Percentiles rank a stretch among this genome's conserved stretches.
Conservation (phyloP, 495 filamentous ascomycete species). For the Penicillium psychrofluorescens region DNA sequence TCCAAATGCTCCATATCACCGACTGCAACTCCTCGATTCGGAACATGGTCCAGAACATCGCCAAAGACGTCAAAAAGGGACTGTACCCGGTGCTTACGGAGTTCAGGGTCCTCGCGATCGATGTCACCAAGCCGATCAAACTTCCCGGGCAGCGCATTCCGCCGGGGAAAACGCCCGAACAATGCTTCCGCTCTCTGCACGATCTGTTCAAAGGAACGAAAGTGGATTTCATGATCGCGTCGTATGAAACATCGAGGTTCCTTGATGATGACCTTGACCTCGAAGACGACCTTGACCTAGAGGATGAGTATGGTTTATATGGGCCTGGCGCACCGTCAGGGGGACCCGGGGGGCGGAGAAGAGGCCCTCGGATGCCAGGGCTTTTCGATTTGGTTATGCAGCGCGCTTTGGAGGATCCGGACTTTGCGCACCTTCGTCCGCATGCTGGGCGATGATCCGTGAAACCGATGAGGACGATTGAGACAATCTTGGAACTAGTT, state of each 20-base stretch:
- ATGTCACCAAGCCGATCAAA: conserved; percentile 15
- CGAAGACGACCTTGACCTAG: not conserved
- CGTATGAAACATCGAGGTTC: conserved; percentile 2
- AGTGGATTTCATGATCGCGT: conserved; percentile 13
- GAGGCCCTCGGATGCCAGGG: not conserved
- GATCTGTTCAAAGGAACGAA: conserved; percentile 12
- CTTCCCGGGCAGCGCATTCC: conserved; percentile 14
- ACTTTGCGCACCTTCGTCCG: conserved; percentile 4
- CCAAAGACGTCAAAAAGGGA: conserved; percentile 11
- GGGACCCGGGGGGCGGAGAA: too few relatives aligned
- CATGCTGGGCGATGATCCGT: not conserved
- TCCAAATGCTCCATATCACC: conserved; percentile 9
- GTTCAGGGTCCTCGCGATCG: conserved; percentile 9
- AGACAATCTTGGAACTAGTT: too few relatives aligned
- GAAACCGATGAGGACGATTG: too few relatives aligned
- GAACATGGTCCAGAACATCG: conserved; percentile 12
- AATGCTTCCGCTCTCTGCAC: conserved; percentile 11
- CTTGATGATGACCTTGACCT: conserved; percentile 3
- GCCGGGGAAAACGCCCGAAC: conserved; percentile 10
- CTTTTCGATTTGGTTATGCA: conserved; percentile 5
- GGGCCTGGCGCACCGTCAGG: too few relatives aligned
- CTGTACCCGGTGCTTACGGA: conserved; percentile 9
- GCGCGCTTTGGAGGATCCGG: conserved; percentile 3
- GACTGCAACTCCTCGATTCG: conserved; percentile 19
- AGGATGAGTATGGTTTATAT: too few relatives aligned